Evolutionary conservation across 2,329 filamentous ascomycete genomes (phyloP), one percentile per base, ranked within the genome.

Genomic region (Fusarium hainanense): DNA sequence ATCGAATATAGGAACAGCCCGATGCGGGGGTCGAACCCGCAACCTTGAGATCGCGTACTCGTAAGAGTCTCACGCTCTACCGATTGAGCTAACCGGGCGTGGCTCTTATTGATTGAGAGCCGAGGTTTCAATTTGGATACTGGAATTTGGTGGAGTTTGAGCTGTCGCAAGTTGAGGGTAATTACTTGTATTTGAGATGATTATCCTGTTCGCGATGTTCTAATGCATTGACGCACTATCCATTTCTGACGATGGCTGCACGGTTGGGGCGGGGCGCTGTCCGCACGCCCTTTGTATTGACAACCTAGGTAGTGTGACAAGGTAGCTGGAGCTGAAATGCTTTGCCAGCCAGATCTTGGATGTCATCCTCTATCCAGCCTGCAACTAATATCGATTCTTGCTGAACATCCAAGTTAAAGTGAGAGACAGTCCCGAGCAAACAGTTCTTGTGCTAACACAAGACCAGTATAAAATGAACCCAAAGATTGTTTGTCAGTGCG

Each of bases 11-110:
- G 66, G 65, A 69, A 69, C 40, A 80, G 77, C 78, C 79, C 78
- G 76, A 80, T 78, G 78, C 77, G 78, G 79, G 79, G 79, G 78
- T 85, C 83, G 83, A 85, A 87, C 85, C 83, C 83, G 82, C 83
- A 85, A 82, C 83, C 83, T 85, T 84, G 81, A 85, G 84, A 84
- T 85, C 54, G 73, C 61, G 74, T 66, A 74, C 74, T 75, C 71
- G 8, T 85, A 85, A 86, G 88, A 90, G 88, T 89, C 88, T 88
- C 84, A 89, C 87, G 87, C 87, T 90, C 87, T 89, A 89, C 73
- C 75, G 74, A 77, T 77, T 75, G 74, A 77, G 72, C 73, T 75
- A 76, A 75, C 68, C 74, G 79, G 77, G 78, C 77, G 77, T 79
- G 79, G 13, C 57, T 67, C 64, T 68, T 56, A 62, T 69, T 68